Evolutionary conservation across 2,329 filamentous ascomycete genomes (phyloP), one percentile per base, ranked within the genome.

Genomic region (Cladosporium phlei): DNA sequence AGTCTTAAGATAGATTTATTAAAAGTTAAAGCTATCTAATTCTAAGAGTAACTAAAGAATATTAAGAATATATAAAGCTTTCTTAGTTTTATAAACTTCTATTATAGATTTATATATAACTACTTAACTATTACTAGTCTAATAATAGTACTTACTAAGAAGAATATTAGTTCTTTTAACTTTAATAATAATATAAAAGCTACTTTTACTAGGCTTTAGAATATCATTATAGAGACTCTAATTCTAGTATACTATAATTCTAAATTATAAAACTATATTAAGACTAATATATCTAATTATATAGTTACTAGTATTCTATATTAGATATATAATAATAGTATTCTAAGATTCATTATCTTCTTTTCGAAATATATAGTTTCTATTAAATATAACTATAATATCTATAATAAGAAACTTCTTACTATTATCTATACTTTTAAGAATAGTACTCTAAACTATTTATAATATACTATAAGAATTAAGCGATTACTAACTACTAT

Each of bases 1-100:
- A 46, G 57, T 43, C 52, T 68, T 14, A 22, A 35, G 16, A 61
- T 66, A 35, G 46, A 64, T 40, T 46, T 37, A 38, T 44, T 47
- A 2, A 63, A 64, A 35, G 54, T 62, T 12, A 44, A 47, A 33
- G 47, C 47, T 25, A 52, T 67, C 21, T 25, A 53, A 28, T 37
- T 59, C 11, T 42, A 16, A 28, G 4, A 1, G 33, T 5, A 4
- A 27, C n/a, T 1, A 33, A n/a, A 33, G 12, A 22, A 17, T 1
- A 20, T 42, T 19, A 33, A n/a, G 8, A 20, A 42, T 9, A 42
- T 42, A 2, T 14, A 42, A 22, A 24, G n/a, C 6, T 42, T 42
- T 14, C 7, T 42, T 12, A n/a, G n/a, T n/a, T n/a, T n/a, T n/a
- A n/a, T n/a, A n/a, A n/a, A n/a, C n/a, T n/a, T n/a, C n/a, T n/a